These are phyloP conservation scores for Lactifluus subvellereus DNA, from an alignment of 768 basidiomycete genomes.

Conservation along the genomic window DNA sequence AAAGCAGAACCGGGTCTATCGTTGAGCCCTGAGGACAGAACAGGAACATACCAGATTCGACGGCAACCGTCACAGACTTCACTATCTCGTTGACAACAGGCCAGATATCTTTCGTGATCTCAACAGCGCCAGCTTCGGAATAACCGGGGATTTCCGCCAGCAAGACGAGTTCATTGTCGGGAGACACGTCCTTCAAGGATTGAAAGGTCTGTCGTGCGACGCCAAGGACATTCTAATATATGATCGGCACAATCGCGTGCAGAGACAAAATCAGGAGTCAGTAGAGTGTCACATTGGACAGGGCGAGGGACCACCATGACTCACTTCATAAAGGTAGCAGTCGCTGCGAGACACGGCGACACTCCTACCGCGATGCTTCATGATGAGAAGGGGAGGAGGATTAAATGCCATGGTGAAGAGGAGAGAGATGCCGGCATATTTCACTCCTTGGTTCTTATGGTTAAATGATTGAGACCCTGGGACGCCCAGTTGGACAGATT, in stretches of 20 bases:
- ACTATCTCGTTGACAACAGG: neutral
- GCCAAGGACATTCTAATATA: neutral
- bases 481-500: too few relatives aligned
- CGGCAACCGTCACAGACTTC: neutral
- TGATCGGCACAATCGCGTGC: neutral
- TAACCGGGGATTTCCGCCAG: neutral
- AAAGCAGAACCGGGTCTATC: neutral
- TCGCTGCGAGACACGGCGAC: neutral
- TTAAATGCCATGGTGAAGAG: neutral
- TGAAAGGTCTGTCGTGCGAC: conserved; percentile 3
- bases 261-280: too few relatives aligned
- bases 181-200: neutral
- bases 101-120: conserved; percentile 1
- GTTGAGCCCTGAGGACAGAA: neutral
- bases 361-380: conserved; percentile 1
- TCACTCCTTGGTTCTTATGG: too few relatives aligned
- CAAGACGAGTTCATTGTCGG: neutral
- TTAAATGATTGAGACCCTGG: too few relatives aligned
- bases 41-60: neutral
- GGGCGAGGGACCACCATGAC: neutral
- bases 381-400: neutral
- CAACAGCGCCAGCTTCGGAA: neutral
- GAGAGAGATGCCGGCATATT: neutral
- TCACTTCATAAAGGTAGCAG: neutral
- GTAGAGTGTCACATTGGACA: neutral